These are phyloP conservation scores for Gossypium lobatum DNA, from an alignment of 441 rosid species.

Conservation along the genomic window DNA sequence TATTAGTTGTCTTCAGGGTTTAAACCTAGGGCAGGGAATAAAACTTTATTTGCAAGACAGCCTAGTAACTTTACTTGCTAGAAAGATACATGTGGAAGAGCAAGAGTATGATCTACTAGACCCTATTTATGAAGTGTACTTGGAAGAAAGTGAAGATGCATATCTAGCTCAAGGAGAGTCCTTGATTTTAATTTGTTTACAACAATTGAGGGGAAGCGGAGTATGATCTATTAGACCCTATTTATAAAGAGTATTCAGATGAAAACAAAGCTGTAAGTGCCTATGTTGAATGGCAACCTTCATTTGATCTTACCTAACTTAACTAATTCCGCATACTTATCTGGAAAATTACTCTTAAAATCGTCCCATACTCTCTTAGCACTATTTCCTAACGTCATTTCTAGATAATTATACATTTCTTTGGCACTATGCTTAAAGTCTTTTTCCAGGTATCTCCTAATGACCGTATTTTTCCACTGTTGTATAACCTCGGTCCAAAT, in stretches of 20 bases:
- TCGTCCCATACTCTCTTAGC: too few species aligned
- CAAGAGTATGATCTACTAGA: background rate
- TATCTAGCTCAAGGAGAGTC: background rate
- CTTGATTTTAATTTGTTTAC: background rate
- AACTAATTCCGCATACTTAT: too few species aligned
- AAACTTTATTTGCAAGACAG: background rate
- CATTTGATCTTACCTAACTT: too few species aligned
- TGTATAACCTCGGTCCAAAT: too few species aligned
- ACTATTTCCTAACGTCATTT: too few species aligned
- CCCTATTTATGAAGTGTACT: background rate
- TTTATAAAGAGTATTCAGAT: background rate
- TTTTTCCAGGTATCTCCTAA: too few species aligned
- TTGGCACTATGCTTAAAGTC: too few species aligned
- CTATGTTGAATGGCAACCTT: background rate
- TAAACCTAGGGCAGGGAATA: background rate
- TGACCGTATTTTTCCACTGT: too few species aligned
- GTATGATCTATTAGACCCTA: background rate
- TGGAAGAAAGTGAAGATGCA: background rate
- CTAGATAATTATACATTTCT: too few species aligned
- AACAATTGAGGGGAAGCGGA: background rate
- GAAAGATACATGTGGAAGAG: background rate
- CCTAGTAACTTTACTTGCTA: background rate
- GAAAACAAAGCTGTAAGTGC: background rate
- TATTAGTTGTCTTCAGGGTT: background rate
- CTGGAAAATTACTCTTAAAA: too few species aligned